Evolutionary conservation across 345 rosid genomes (phyloP).

Genomic region (Eutrema yunnanense): DNA sequence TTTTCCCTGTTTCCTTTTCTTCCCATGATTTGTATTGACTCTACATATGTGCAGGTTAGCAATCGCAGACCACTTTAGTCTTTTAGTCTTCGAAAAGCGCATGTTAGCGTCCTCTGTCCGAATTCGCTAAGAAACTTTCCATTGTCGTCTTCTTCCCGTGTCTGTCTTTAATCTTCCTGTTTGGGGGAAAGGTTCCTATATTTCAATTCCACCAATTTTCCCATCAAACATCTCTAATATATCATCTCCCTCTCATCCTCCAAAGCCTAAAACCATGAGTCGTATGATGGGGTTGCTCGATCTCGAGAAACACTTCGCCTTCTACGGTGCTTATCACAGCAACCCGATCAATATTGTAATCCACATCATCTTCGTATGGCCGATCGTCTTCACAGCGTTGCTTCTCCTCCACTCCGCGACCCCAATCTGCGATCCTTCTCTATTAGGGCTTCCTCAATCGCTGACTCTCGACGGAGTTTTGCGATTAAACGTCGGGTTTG

Average conservation of each 20-base stretch:
- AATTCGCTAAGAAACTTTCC: not conserved
- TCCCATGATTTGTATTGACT: not conserved
- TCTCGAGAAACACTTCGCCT: slow-evolving; percentile 82
- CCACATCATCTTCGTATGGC: slow-evolving; percentile 85
- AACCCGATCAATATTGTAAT: slow-evolving; percentile 64
- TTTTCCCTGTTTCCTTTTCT: not conserved
- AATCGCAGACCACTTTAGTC: not conserved
- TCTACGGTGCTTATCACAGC: slow-evolving; percentile 89
- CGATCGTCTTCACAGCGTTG: slow-evolving; percentile 64
- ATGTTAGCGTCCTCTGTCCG: not conserved
- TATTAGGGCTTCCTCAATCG: slow-evolving; percentile 33
- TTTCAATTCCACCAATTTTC: not conserved
- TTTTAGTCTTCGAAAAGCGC: not conserved
- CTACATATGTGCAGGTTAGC: not conserved
- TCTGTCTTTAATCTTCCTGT: not conserved
- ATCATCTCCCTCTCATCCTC: not conserved
- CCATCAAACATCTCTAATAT: not conserved
- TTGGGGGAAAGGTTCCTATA: not conserved
- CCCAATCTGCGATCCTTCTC: slow-evolving; percentile 35
- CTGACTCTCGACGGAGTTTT: slow-evolving; percentile 33
- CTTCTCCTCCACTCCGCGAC: slow-evolving; percentile 60
- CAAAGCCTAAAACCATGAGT: slow-evolving; percentile 2
- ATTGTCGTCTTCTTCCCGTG: slow-evolving; percentile 20
- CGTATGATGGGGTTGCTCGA: slow-evolving; percentile 52
- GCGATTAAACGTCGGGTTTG: slow-evolving; percentile 52